Conservation (phyloP, 495 filamentous ascomycete species). For the Lasiosphaeria miniovina region DNA sequence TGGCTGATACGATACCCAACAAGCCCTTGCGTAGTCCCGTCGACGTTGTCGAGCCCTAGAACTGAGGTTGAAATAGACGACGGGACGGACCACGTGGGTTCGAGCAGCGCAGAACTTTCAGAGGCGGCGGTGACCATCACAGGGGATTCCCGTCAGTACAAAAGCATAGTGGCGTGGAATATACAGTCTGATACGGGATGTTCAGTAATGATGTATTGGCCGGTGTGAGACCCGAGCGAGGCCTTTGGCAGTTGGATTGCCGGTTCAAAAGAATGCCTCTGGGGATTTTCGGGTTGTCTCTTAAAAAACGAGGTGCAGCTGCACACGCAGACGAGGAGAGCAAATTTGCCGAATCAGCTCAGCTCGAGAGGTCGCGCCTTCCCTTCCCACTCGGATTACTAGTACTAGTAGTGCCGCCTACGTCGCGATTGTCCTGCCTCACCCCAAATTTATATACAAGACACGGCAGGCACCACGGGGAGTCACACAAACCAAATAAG, state of each 20-base stretch:
- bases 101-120: background rate
- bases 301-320: too few species aligned
- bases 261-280: too few species aligned
- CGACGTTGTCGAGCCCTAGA: background rate
- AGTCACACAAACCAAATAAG: background rate
- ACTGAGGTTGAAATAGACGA: background rate
- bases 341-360: too few species aligned
- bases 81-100: background rate
- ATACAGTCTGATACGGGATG: slow-evolving; percentile 8
- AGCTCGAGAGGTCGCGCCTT: background rate
- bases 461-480: slow-evolving; percentile 1
- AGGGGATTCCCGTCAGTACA: background rate
- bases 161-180: slow-evolving; percentile 1
- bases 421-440: too few species aligned
- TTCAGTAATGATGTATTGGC: slow-evolving; percentile 7
- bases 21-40: slow-evolving; percentile 10
- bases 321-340: too few species aligned
- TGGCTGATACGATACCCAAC: slow-evolving; percentile 13
- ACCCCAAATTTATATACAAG: background rate
- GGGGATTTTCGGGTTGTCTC: too few species aligned
- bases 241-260: background rate
- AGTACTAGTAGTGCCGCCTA: too few species aligned
- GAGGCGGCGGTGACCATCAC: slow-evolving; percentile 5
- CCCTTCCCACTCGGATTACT: background rate
- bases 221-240: background rate